Base-by-base conservation (phyloP, 495 filamentous ascomycete species). In the Hypoxylon fragiforme region DNA sequence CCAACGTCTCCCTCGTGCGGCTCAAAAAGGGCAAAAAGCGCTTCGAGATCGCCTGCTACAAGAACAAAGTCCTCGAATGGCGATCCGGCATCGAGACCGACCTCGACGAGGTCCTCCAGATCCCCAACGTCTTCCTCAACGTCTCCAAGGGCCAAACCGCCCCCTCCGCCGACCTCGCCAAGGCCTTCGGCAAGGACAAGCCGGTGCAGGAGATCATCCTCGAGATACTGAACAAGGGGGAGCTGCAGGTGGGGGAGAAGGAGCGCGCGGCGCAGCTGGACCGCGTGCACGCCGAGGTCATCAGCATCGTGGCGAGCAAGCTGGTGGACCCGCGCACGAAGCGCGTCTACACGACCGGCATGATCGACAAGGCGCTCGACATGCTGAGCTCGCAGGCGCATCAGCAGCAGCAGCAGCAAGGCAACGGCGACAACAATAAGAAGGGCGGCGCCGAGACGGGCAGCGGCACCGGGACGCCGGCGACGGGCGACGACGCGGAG, bases 21-120 rank as follows among this genome's bases (percentile, higher is more conserved):
- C 77, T 97, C 59, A 96, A 95, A 70, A 96, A 96, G 73, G 92
- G 88, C 66, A 97, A 97, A 71, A 97, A 96, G 74, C 89, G 92
- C 63, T 98, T 91, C 74, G 95, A 98, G 72, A 87, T 98, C 44
- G 91, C 94, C 52, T 97, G 95, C 82, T 98, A 98, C 82, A 97
- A 97, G 71, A 97, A 97, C 81, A 98, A 97, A 74, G 88, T 97
- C 32, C 81, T 96, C 28, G 92, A 97, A 74, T 97, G 90, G 81
- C 91, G 94, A 56, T 87, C 82, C 35, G 91, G 91, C 50, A 86
- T 89, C 67, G 94, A 97, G 72, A 95, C 82, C 44, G 90, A 97
- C 70, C 86, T 97, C 54, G 94, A 97, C 79, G 96, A 96, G 73
- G 92, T 97, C 48, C 85, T 98, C 43, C 95, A 97, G 78, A 95